Evolutionary conservation across 805 yeast species (phyloP), one percentile per base, ranked within the genome.

Genomic region (Candida awuae): DNA sequence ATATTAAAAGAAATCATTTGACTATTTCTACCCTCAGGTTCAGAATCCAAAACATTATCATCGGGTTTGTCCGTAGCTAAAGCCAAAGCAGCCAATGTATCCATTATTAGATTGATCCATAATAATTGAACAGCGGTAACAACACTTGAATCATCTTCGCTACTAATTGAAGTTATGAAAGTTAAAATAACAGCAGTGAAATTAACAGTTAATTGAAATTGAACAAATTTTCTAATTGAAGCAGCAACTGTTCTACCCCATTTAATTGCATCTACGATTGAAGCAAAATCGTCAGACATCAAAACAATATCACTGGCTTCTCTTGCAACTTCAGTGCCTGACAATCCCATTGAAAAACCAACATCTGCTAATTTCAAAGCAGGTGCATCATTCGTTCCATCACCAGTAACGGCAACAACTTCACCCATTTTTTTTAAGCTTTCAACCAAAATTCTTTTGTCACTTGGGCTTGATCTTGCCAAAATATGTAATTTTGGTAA

Each of bases 321-420:
- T 60, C 96, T 77, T 8, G 99, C 98, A 45, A 92, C 97, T 63
- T 92, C 99, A 2, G 98, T 92, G 48, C 99, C 99, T 8, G 95
- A 73, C 44, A 88, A 85, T 49, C 99, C 99, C 99, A 92, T 92
- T 3, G 97, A 84, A 56, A 92, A 90, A 2, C 99, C 99, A 42
- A 92, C 95, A 63, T 92, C 97, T 0, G 98, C 99, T 43, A 88
- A 69, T 55, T 90, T 86, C 55, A 92, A 71, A 3, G 98, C 97
- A 13, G 97, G 97, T 0, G 97, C 98, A 70, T 92, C 99, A 59
- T 92, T 92, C 8, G 97, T 90, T 62, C 99, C 99, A 60, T 92
- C 99, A 56, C 98, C 99, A 28, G 99, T 92, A 26, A 90, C 97
- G 1, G 98, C 98, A 35, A 92, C 98, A 26, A 90, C 94, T 55